phyloP scores from a whole-genome alignment of 768 basidiomycete species.

The Podaxis rugospora region DNA sequence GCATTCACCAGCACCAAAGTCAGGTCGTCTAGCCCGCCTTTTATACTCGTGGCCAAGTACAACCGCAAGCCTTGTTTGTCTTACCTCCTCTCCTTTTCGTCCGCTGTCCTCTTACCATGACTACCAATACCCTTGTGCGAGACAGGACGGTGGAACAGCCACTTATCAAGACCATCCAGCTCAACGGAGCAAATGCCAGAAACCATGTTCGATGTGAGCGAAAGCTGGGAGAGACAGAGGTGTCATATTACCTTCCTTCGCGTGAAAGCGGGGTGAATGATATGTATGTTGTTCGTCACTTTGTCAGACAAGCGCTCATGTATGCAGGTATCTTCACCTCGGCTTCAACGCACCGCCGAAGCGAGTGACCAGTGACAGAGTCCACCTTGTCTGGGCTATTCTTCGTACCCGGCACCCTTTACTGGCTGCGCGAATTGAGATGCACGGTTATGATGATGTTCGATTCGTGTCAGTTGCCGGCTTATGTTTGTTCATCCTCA shows the following conservation, averaged over 20 bases:
- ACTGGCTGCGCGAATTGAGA: slow-evolving; percentile 56
- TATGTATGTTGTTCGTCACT: slow-evolving; percentile 47
- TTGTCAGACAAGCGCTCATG: neutral
- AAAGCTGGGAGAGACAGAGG: slow-evolving; percentile 67
- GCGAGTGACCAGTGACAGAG: slow-evolving; percentile 40
- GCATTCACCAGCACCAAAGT: neutral
- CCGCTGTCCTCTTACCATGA: neutral
- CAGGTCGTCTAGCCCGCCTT: neutral
- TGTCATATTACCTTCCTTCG: slow-evolving; percentile 76
- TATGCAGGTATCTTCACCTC: slow-evolving; percentile 72
- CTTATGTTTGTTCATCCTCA: neutral
- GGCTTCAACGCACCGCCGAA: slow-evolving; percentile 49
- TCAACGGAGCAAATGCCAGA: neutral
- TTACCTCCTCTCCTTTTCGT: neutral
- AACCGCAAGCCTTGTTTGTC: neutral
- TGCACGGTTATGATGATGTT: slow-evolving; percentile 60
- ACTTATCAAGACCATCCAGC: neutral
- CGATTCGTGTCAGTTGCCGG: slow-evolving; percentile 53
- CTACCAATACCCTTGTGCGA: neutral
- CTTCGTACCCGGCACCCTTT: slow-evolving; percentile 68
- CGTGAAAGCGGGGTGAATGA: slow-evolving; percentile 83
- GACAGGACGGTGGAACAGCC: neutral
- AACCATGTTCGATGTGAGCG: slow-evolving; percentile 31
- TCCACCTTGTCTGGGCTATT: slow-evolving; percentile 66
- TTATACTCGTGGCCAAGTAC: neutral